A percentile compares a stretch with the other conserved stretches of the same genome.
Conservation (phyloP, 768 basidiomycete genomes). For the Serendipita sp. region DNA sequence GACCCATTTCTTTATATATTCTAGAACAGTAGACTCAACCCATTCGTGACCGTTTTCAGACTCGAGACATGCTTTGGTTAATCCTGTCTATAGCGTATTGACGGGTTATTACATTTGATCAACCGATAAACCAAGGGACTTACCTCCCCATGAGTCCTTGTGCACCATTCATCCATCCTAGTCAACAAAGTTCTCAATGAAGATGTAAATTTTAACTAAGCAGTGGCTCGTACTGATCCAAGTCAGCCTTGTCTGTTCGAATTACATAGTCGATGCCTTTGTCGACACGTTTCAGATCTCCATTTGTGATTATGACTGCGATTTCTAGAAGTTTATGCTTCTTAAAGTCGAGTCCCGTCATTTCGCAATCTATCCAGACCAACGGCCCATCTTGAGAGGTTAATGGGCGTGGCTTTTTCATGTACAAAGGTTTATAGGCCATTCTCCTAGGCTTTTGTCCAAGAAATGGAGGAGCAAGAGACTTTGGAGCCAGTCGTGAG, state of each 20-base stretch:
- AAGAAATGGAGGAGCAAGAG: background rate
- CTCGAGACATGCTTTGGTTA: constrained; percentile 61
- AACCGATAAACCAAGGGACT: constrained; percentile 13
- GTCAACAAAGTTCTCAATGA: background rate
- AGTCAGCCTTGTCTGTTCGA: constrained; percentile 43
- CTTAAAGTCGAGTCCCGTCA: constrained; percentile 57
- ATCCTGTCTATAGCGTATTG: constrained; percentile 42
- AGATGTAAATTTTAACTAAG: background rate
- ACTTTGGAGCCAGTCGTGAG: background rate
- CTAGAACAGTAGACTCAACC: constrained; percentile 45
- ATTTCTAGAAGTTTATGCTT: constrained; percentile 68
- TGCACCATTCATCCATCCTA: constrained; percentile 87
- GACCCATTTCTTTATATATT: constrained; percentile 76
- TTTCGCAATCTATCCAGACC: constrained; percentile 81
- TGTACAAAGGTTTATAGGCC: background rate
- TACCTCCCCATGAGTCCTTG: constrained; percentile 60
- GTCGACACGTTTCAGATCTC: constrained; percentile 65
- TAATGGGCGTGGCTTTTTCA: constrained; percentile 18
- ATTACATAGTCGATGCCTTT: constrained; percentile 67
- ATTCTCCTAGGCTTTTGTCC: background rate
- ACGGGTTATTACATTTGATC: background rate
- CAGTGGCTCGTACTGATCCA: constrained; percentile 40
- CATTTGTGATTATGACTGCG: constrained; percentile 77
- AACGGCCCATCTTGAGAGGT: constrained; percentile 45
- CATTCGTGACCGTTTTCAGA: constrained; percentile 47